These are phyloP conservation scores for Mortierella alpina DNA, from an alignment of 192 early-diverging fungal genomes.

Conservation along the genomic window DNA sequence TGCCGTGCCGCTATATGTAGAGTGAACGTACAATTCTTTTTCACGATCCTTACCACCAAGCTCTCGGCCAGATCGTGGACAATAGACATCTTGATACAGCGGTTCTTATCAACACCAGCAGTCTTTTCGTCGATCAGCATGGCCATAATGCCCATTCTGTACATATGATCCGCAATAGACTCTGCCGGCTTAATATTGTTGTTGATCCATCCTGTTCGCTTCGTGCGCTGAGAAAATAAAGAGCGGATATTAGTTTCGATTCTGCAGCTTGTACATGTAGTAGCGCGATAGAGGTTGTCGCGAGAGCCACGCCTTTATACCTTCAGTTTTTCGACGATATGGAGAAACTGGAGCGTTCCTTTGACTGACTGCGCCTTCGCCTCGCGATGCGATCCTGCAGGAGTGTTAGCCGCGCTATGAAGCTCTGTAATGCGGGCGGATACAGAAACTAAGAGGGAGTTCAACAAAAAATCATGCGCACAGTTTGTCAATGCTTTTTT, in stretches of 20 bases:
- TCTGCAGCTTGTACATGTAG: background rate
- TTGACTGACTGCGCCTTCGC: conserved; percentile 38
- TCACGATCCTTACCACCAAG: conserved; percentile 63
- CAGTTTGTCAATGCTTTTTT: background rate
- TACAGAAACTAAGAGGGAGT: conserved; percentile 21
- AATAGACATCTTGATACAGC: conserved; percentile 91
- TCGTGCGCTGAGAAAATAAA: conserved; percentile 71
- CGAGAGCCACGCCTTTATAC: conserved; percentile 38
- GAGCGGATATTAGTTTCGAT: background rate
- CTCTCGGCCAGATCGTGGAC: conserved; percentile 94
- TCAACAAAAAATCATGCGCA: background rate
- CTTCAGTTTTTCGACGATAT: conserved; percentile 85
- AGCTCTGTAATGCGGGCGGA: conserved; percentile 37
- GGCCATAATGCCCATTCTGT: conserved; percentile 92
- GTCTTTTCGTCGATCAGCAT: conserved; percentile 80
- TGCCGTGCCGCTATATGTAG: background rate
- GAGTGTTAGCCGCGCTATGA: background rate
- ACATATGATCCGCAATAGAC: conserved; percentile 96
- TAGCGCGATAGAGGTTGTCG: too few relatives aligned
- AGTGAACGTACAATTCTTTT: background rate
- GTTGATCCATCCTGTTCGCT: conserved; percentile 94
- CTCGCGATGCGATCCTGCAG: conserved; percentile 15
- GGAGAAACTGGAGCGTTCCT: conserved; percentile 74
- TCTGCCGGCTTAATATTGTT: conserved; percentile 76
- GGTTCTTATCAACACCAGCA: conserved; percentile 69